These are phyloP conservation scores for Heimioporus sp. DNA, from an alignment of 768 basidiomycete species.

Conservation along the genomic window DNA sequence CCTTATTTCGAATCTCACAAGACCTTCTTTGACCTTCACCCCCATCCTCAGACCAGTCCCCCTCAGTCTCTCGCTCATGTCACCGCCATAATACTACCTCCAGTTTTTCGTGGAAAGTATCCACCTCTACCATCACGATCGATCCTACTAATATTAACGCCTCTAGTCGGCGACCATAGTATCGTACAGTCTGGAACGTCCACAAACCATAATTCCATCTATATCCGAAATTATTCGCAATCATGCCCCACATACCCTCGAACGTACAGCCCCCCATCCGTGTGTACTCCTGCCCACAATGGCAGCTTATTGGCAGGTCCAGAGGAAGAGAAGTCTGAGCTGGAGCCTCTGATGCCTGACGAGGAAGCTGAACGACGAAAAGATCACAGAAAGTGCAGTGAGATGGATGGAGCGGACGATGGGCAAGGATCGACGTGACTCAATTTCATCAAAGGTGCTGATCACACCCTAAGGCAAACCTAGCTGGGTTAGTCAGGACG, in stretches of 20 bases:
- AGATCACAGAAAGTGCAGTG: slow-evolving; percentile 87
- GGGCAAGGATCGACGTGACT: slow-evolving; percentile 72
- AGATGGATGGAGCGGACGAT: slow-evolving; percentile 90
- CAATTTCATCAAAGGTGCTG: slow-evolving; percentile 81
- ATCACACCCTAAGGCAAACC: slow-evolving; percentile 91
- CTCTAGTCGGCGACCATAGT: slow-evolving; percentile 8
- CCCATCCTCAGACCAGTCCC: slow-evolving; percentile 38
- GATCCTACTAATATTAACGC: slow-evolving; percentile 17
- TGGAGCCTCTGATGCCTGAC: slow-evolving; percentile 47
- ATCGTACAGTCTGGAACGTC: slow-evolving; percentile 23
- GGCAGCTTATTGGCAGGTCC: slow-evolving; percentile 42
- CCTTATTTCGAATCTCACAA: slow-evolving; percentile 21
- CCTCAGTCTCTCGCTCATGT: slow-evolving; percentile 27
- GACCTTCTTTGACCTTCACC: slow-evolving; percentile 49
- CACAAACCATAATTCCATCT: slow-evolving; percentile 64
- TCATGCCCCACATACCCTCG: slow-evolving; percentile 62
- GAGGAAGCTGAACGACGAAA: slow-evolving; percentile 82
- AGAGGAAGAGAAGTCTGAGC: slow-evolving; percentile 51
- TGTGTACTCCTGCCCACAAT: slow-evolving; percentile 46
- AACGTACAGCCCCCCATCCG: slow-evolving; percentile 43
- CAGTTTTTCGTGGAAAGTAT: slow-evolving; percentile 22
- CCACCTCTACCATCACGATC: slow-evolving; percentile 31
- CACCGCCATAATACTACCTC: slow-evolving; percentile 19
- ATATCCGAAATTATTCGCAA: slow-evolving; percentile 87
- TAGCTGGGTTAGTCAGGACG: too few relatives aligned